A percentile compares a stretch with the other conserved stretches of the same genome.
These are phyloP conservation scores for Macrolepiota dolichaula DNA, from an alignment of 768 basidiomycete species.

Conservation along the genomic window DNA sequence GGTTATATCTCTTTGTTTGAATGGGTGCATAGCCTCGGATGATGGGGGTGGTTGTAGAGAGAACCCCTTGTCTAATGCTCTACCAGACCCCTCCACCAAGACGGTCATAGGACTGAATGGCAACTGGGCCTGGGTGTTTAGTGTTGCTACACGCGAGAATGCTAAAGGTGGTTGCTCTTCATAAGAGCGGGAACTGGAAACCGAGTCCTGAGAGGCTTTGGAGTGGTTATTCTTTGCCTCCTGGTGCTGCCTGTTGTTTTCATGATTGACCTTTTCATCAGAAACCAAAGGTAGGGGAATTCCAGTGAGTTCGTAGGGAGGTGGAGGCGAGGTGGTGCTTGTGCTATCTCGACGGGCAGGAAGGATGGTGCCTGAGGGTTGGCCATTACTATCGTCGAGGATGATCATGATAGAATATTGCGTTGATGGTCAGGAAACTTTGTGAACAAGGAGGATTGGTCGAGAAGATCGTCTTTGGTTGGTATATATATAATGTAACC, in stretches of 20 bases:
- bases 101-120: background rate
- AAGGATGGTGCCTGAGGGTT: background rate
- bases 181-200: background rate
- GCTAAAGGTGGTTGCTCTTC: background rate
- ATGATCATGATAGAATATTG: background rate
- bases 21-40: background rate
- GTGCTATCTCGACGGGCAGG: background rate
- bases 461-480: background rate
- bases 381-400: background rate
- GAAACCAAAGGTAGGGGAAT: background rate
- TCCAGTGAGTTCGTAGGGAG: background rate
- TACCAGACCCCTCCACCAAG: background rate
- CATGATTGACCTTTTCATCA: background rate
- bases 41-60: background rate
- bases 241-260: too few species aligned
- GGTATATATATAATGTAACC: background rate
- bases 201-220: background rate
- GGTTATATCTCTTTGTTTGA: slow-evolving; percentile 1
- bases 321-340: background rate
- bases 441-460: background rate
- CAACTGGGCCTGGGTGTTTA: background rate
- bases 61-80: slow-evolving; percentile 8
- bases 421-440: background rate
- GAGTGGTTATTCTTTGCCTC: background rate
- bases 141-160: background rate